Evolutionary conservation across 169 alveolate species (phyloP).

Genomic region (Plasmodium cynomolgi): DNA sequence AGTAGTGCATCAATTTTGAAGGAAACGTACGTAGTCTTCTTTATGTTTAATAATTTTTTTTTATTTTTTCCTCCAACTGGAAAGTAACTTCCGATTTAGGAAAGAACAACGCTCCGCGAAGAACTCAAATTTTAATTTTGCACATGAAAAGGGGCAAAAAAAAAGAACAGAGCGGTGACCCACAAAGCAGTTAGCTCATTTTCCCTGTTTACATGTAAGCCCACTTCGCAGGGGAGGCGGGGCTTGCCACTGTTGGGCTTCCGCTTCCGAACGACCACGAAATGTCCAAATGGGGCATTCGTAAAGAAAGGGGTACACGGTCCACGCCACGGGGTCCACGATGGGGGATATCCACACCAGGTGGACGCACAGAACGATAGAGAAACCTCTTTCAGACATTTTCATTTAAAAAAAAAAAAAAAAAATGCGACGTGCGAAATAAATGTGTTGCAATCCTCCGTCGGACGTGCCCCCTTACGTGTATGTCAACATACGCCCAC

Average conservation of each 20-base stretch:
- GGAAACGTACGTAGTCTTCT: background rate
- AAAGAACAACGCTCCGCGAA: background rate
- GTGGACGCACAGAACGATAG: background rate
- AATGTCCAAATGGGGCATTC: background rate
- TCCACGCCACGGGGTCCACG: background rate
- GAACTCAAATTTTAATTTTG: background rate
- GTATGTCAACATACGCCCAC: background rate
- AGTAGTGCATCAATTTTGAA: background rate
- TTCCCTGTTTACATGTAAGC: background rate
- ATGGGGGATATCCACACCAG: background rate
- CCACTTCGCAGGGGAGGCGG: background rate
- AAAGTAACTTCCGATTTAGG: background rate
- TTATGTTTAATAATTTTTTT: no score
- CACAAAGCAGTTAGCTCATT: background rate
- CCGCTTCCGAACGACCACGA: background rate
- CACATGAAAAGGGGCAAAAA: background rate
- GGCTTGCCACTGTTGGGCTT: background rate
- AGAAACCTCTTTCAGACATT: background rate
- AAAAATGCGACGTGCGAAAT: background rate
- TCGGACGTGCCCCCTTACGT: background rate
- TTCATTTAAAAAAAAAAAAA: no score
- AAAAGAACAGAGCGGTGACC: background rate
- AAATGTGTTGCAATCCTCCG: background rate
- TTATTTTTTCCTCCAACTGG: background rate
- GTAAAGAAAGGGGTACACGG: background rate